Conservation (phyloP, 208 protist genomes). For the Crithidia bombi region DNA sequence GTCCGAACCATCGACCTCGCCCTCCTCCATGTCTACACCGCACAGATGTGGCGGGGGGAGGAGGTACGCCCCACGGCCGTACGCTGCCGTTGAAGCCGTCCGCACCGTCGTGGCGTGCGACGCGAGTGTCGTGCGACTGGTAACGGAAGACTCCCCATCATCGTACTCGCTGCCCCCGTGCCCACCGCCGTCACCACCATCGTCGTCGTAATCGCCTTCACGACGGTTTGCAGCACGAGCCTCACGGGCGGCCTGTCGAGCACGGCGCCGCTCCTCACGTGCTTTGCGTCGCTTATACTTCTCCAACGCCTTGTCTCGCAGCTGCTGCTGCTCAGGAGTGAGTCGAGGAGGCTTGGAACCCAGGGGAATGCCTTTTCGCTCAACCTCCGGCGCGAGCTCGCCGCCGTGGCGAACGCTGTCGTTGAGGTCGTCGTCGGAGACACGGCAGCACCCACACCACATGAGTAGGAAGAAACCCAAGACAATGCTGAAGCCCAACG, state of each 20-base stretch:
- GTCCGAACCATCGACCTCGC: constrained; percentile 17
- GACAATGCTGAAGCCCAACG: constrained; percentile 5
- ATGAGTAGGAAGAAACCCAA: constrained; percentile 9
- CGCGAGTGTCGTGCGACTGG: constrained; percentile 27
- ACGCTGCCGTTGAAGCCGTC: constrained; percentile 32
- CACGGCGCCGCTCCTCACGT: constrained; percentile 24
- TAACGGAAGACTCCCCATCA: constrained; percentile 24
- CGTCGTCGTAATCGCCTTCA: constrained; percentile 10
- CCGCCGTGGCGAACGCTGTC: neutral
- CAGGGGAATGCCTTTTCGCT: constrained; percentile 42
- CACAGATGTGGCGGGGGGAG: constrained; percentile 5
- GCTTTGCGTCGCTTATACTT: constrained; percentile 37
- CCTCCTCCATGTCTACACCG: constrained; percentile 12
- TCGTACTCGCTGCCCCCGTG: neutral
- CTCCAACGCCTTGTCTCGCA: constrained; percentile 35
- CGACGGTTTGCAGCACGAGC: constrained; percentile 2
- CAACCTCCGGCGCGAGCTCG: neutral
- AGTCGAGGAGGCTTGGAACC: constrained; percentile 35
- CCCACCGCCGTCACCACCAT: neutral
- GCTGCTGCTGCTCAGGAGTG: constrained; percentile 30
- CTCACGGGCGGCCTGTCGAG: constrained; percentile 19
- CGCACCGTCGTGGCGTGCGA: constrained; percentile 21
- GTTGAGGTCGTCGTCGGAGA: constrained; percentile 5
- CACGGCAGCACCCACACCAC: constrained; percentile 16
- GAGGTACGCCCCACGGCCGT: constrained; percentile 44